Conservation (phyloP, 257 asterid genomes). For the Solanum rostratum region DNA sequence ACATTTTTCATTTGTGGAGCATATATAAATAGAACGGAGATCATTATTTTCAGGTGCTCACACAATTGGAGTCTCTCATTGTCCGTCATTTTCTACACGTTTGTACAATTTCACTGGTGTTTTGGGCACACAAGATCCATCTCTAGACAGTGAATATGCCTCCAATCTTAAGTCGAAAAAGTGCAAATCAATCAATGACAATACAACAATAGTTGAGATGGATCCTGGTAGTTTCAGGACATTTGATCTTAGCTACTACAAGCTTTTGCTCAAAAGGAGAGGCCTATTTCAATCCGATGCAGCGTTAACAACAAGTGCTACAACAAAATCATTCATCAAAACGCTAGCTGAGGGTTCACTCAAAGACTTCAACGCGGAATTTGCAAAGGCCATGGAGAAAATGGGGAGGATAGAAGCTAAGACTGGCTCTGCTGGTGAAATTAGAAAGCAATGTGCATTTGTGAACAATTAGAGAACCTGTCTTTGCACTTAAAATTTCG, state of each 20-base stretch:
- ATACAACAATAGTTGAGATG: neutral
- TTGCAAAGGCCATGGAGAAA: neutral
- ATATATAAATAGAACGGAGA: neutral
- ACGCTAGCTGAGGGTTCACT: neutral
- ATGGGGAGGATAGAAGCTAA: neutral
- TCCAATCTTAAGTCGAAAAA: neutral
- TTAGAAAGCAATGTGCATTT: neutral
- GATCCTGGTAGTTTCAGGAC: neutral
- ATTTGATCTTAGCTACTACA: constrained; percentile 9
- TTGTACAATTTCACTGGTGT: constrained; percentile 17
- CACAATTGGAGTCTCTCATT: constrained; percentile 47
- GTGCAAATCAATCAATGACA: neutral
- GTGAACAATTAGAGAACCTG: neutral
- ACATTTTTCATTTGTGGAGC: neutral
- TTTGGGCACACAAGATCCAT: neutral
- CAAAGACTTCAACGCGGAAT: neutral
- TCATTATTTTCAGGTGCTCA: constrained; percentile 28
- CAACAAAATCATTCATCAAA: neutral
- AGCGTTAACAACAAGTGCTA: neutral
- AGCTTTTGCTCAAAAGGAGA: constrained; percentile 8
- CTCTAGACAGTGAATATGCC: constrained; percentile 24
- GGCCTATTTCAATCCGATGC: constrained; percentile 17
- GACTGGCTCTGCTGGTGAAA: neutral
- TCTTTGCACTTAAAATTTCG: neutral
- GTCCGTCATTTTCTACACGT: constrained; percentile 39